A percentile compares a stretch with the other conserved stretches of the same genome.
These are phyloP conservation scores for Eutypa lata DNA, from an alignment of 2,329 filamentous ascomycete species.

Conservation along the genomic window DNA sequence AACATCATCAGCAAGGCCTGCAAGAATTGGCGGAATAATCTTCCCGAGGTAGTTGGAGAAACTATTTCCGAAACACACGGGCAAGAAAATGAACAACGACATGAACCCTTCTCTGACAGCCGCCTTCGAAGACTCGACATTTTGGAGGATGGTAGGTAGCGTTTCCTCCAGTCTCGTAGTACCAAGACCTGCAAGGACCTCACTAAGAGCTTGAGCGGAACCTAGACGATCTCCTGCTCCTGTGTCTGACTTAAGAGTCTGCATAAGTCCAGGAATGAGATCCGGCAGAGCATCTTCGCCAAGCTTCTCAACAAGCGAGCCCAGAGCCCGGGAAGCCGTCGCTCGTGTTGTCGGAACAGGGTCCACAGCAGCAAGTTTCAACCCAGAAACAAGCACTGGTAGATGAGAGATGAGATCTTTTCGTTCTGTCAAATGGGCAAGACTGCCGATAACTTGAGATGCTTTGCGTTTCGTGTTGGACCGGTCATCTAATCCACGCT, in stretches of 20 bases:
- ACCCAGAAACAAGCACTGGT: conserved; percentile 84
- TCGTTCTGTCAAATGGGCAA: conserved; percentile 94
- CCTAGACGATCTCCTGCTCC: conserved; percentile 94
- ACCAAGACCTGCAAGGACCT: conserved; percentile 92
- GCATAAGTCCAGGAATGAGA: conserved; percentile 95
- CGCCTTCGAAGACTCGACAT: conserved; percentile 86
- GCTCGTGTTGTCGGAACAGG: conserved; percentile 95
- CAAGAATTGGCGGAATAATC: conserved; percentile 92
- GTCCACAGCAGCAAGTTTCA: conserved; percentile 87
- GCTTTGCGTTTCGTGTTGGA: conserved; percentile 96
- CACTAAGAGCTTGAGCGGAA: conserved; percentile 92
- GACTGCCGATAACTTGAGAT: conserved; percentile 93
- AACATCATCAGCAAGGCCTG: conserved; percentile 90
- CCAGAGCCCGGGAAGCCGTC: conserved; percentile 91
- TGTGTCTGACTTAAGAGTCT: conserved; percentile 94
- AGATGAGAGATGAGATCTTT: conserved; percentile 90
- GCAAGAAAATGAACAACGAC: conserved; percentile 98
- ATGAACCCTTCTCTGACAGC: conserved; percentile 97
- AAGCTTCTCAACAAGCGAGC: conserved; percentile 95
- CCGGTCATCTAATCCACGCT: conserved; percentile 84
- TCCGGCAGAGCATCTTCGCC: conserved; percentile 96
- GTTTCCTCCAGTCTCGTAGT: conserved; percentile 93
- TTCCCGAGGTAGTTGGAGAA: conserved; percentile 93
- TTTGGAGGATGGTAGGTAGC: conserved; percentile 91
- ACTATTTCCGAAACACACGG: conserved; percentile 97